Conservation (phyloP, 176 grass and related monocot genomes). For the Rhynchospora tenuis region DNA sequence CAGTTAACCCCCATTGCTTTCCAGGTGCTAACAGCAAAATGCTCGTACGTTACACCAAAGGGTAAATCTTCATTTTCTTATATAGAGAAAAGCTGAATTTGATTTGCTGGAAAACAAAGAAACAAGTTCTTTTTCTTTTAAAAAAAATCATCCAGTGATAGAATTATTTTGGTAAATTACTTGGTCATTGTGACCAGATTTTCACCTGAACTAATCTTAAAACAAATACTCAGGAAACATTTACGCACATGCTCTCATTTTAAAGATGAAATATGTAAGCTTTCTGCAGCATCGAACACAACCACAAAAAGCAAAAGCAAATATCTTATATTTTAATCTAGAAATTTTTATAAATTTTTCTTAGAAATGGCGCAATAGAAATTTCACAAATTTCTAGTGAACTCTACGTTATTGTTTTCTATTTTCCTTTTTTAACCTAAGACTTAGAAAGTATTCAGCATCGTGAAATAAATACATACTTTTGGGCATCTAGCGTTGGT, state of each 20-base stretch:
- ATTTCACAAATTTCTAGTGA: neutral
- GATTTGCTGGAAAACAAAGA: neutral
- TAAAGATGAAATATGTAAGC: neutral
- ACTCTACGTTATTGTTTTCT: neutral
- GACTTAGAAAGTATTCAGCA: neutral
- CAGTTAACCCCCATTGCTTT: neutral
- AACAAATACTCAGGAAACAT: neutral
- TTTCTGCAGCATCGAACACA: neutral
- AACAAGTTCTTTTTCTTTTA: too few relatives aligned
- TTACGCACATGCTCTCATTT: neutral
- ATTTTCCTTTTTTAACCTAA: neutral
- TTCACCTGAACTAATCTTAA: neutral
- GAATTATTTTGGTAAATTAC: neutral
- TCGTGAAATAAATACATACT: neutral
- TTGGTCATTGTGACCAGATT: neutral
- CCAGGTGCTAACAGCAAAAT: neutral
- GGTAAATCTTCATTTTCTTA: neutral
- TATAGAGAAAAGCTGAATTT: neutral
- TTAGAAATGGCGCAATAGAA: neutral
- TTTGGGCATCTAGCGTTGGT: neutral
- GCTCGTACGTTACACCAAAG: neutral
- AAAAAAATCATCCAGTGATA: too few relatives aligned
- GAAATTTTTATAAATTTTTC: neutral
- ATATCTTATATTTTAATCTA: neutral
- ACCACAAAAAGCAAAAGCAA: constrained; percentile 9